Conservation (phyloP, 2,329 filamentous ascomycete species). For the Cladosporium phlei region DNA sequence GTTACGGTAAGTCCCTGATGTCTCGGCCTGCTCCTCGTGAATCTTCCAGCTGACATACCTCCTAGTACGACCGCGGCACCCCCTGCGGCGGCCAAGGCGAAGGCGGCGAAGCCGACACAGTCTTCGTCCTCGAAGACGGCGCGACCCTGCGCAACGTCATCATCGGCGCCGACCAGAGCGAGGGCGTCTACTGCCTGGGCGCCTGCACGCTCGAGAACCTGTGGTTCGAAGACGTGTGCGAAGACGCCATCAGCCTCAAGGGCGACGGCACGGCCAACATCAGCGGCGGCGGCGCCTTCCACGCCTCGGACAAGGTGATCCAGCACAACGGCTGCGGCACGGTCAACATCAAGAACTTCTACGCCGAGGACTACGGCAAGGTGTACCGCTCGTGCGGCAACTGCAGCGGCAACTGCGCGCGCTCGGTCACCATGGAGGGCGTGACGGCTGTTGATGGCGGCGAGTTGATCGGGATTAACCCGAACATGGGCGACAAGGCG, state of each 20-base stretch:
- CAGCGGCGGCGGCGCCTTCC: conserved; percentile 31
- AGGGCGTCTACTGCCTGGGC: conserved; percentile 50
- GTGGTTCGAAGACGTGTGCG: conserved; percentile 42
- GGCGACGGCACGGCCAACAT: conserved; percentile 22
- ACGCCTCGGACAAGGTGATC: conserved; percentile 12
- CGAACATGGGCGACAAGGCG: conserved; percentile 9
- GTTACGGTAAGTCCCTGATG: conserved; percentile 20
- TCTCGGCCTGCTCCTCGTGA: too few relatives aligned
- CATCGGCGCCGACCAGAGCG: conserved; percentile 49
- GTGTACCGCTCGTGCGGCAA: conserved; percentile 9
- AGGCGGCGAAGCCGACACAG: conserved; percentile 43
- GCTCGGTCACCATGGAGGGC: conserved; percentile 6
- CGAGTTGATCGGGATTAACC: conserved; percentile 10
- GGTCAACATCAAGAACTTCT: conserved; percentile 10
- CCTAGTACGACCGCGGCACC: conserved; percentile 35
- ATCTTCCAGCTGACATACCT: neutral
- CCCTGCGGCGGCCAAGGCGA: conserved; percentile 44
- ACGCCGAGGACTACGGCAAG: conserved; percentile 11
- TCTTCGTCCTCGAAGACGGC: conserved; percentile 51
- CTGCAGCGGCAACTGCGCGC: conserved; percentile 10
- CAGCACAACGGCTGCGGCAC: conserved; percentile 20
- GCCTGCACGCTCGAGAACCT: conserved; percentile 2
- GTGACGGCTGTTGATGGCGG: conserved; percentile 4
- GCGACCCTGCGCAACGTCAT: conserved; percentile 51
- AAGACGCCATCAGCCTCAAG: conserved; percentile 32